Evolutionary conservation across 768 basidiomycete genomes (phyloP), one percentile per base, ranked within the genome.

Genomic region (Podaxis pistillaris): DNA sequence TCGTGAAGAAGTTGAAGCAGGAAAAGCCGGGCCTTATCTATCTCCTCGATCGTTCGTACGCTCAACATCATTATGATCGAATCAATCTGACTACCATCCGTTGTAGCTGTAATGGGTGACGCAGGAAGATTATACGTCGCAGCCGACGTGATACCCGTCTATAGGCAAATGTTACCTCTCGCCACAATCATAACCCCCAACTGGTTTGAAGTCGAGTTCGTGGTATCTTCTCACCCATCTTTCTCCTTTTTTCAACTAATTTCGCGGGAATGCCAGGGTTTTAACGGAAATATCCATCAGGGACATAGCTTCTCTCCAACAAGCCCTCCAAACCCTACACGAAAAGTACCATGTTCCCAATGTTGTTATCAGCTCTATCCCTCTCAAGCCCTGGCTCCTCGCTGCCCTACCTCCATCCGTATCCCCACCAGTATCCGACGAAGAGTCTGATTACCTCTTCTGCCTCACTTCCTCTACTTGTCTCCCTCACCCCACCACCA

Each of bases 141-240:
- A 3, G 80, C 88, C 22, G 87, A 93, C 64, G 93, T 95, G 8
- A 79, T 98, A 63, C 93, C 94, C 1, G 82, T 93, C 41, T 98
- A 99, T 78, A 85, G 87, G 51, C 76, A 81, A 46, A 84, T 95
- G 76, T 79, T 96, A 0, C 79, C 86, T n/a, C 76, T 87, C n/a
- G 90, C 97, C 2, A 92, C 92, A 0, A 87, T 98, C 53, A 98
- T 98, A 66, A 94, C 97, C 0, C 97, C 97, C 0, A 99, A 99
- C 71, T 97, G 95, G 86, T 99, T 95, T 68, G 97, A 99, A 78
- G 91, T 90, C 64, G 96, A 98, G 94, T 96, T 71, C 73, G 88
- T 74, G 13, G 46, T 50, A 24, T 59, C 58, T 13, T 56, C 36
- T 9, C 37, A 46, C 4, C 44, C 33, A 46, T 38, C 22, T 30